Evolutionary conservation across 2,329 filamentous ascomycete species (phyloP).

Genomic region (Aspergillus chevalieri): DNA sequence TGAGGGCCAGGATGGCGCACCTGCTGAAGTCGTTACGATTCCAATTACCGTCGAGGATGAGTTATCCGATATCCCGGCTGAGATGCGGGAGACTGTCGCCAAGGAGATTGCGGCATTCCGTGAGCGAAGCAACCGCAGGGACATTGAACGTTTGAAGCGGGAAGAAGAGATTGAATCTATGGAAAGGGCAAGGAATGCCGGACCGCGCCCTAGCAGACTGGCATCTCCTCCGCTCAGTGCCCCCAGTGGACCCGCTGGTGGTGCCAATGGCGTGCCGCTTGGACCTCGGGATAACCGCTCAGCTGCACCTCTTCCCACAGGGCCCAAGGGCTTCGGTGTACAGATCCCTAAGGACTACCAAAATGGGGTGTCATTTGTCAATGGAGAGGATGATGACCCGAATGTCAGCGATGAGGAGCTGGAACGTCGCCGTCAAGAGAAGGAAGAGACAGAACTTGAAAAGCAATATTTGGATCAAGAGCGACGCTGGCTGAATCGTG

Average conservation of each 20-base stretch:
- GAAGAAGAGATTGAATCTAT: slow-evolving; percentile 90
- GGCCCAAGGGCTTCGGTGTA: slow-evolving; percentile 56
- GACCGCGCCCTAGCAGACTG: slow-evolving; percentile 58
- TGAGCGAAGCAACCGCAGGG: slow-evolving; percentile 80
- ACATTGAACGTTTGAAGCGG: slow-evolving; percentile 75
- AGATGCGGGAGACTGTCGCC: slow-evolving; percentile 92
- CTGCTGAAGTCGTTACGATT: slow-evolving; percentile 83
- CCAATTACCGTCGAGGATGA: slow-evolving; percentile 85
- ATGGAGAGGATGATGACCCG: slow-evolving; percentile 74
- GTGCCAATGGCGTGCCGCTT: slow-evolving; percentile 68
- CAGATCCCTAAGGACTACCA: slow-evolving; percentile 67
- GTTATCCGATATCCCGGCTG: slow-evolving; percentile 86
- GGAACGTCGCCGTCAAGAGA: slow-evolving; percentile 63
- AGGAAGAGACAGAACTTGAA: slow-evolving; percentile 68
- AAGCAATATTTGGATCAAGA: slow-evolving; percentile 80
- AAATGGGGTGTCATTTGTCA: slow-evolving; percentile 72
- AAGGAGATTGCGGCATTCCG: slow-evolving; percentile 91
- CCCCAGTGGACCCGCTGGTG: slow-evolving; percentile 56
- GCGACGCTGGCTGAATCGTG: slow-evolving; percentile 83
- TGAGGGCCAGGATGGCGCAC: slow-evolving; percentile 51
- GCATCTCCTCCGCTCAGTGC: slow-evolving; percentile 63
- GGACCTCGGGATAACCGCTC: slow-evolving; percentile 60
- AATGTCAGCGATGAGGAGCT: slow-evolving; percentile 84
- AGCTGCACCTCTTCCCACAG: slow-evolving; percentile 68
- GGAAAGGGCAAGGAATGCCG: slow-evolving; percentile 68